phyloP scores from a whole-genome alignment of 345 rosid genomes.

The Microthlaspi erraticum region DNA sequence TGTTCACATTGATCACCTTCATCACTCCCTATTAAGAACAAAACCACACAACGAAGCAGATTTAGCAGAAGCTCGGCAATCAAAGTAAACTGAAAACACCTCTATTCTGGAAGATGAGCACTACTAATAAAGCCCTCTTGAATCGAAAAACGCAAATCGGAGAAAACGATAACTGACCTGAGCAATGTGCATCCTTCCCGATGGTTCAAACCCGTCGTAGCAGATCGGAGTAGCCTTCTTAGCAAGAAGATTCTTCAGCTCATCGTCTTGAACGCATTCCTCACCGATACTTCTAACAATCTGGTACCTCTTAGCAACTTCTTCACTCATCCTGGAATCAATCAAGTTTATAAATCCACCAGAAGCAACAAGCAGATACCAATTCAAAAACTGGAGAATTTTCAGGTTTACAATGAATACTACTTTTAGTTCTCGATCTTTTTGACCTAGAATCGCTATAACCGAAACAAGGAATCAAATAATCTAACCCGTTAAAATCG shows the following conservation, averaged over 20 bases:
- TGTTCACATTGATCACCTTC: slow-evolving; percentile 85
- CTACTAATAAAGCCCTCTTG: neutral
- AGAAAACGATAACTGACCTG: slow-evolving; percentile 38
- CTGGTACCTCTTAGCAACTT: slow-evolving; percentile 68
- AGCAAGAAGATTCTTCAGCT: slow-evolving; percentile 68
- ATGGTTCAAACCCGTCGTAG: slow-evolving; percentile 96
- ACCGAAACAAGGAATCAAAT: neutral
- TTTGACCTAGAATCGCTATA: neutral
- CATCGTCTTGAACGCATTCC: slow-evolving; percentile 88
- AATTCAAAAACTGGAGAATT: neutral
- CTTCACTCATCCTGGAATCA: slow-evolving; percentile 58
- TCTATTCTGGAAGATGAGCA: no score
- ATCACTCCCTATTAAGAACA: slow-evolving; percentile 67
- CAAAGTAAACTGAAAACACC: no score
- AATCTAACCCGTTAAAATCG: neutral
- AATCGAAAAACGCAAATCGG: neutral
- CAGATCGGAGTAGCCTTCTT: slow-evolving; percentile 82
- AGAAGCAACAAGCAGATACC: neutral
- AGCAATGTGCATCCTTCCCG: slow-evolving; percentile 96
- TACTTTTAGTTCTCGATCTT: neutral
- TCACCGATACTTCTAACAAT: slow-evolving; percentile 82
- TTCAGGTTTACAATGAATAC: neutral
- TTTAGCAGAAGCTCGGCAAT: neutral
- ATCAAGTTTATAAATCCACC: neutral
- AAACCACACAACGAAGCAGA: neutral